phyloP scores from a whole-genome alignment of 345 rosid species.

The Dovyalis caffra region DNA sequence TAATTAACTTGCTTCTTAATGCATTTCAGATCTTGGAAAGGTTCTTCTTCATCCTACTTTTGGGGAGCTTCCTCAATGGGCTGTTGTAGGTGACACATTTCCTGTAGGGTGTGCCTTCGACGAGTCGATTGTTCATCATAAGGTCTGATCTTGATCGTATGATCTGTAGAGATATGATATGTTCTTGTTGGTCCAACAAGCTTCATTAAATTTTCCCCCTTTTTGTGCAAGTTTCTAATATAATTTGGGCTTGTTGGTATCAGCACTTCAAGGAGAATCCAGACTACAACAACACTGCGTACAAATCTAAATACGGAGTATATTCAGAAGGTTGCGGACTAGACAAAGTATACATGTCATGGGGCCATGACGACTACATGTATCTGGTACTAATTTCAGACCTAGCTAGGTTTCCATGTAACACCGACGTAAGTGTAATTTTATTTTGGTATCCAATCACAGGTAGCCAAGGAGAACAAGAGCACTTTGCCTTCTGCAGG shows the following conservation, averaged over 20 bases:
- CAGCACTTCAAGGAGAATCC: slow-evolving; percentile 66
- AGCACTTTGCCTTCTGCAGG: slow-evolving; percentile 66
- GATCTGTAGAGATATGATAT: too few relatives aligned
- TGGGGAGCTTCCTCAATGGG: slow-evolving; percentile 87
- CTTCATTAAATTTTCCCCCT: too few relatives aligned
- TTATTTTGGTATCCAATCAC: neutral
- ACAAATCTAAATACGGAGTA: slow-evolving; percentile 59
- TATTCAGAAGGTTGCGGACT: slow-evolving; percentile 71
- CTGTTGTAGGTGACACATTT: slow-evolving; percentile 88
- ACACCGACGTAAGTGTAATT: too few relatives aligned
- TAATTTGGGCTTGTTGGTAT: neutral
- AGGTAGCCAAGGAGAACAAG: slow-evolving; percentile 79
- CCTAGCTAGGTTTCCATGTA: too few relatives aligned
- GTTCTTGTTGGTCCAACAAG: too few relatives aligned
- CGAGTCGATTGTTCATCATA: slow-evolving; percentile 60
- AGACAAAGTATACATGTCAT: slow-evolving; percentile 62
- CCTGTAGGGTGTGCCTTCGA: too few relatives aligned
- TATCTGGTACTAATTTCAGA: slow-evolving; percentile 44
- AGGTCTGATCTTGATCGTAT: slow-evolving; percentile 31
- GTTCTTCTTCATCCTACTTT: slow-evolving; percentile 68
- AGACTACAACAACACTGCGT: slow-evolving; percentile 44
- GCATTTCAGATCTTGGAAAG: slow-evolving; percentile 61
- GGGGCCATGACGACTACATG: slow-evolving; percentile 94
- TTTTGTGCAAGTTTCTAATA: too few relatives aligned
- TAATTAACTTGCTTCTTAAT: too few relatives aligned